Evolutionary conservation across 75 land plant genomes (phyloP).

Genomic region (Chamaecyparis obtusa): DNA sequence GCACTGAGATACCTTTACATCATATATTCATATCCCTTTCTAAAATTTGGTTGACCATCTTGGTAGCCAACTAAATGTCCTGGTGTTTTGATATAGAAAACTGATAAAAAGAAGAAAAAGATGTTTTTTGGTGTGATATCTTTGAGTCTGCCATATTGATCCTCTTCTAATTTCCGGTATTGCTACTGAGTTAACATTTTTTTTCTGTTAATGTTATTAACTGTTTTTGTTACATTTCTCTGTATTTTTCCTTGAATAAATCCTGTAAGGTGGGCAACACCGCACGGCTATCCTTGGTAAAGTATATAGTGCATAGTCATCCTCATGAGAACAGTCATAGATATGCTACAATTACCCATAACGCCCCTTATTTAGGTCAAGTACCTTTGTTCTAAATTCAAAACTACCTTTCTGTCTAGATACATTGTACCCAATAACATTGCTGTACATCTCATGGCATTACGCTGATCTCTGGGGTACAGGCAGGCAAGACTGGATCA

Average conservation of each 20-base stretch:
- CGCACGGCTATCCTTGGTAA: too few relatives aligned
- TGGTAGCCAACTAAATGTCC: neutral
- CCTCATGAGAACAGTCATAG: neutral
- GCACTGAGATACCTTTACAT: neutral
- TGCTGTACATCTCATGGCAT: neutral
- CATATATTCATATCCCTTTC: neutral
- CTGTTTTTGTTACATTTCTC: neutral
- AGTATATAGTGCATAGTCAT: neutral
- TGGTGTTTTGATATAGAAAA: neutral
- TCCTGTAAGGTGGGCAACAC: neutral
- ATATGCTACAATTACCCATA: neutral
- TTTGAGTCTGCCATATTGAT: neutral
- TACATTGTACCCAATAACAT: neutral
- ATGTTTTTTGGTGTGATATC: neutral
- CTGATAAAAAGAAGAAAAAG: neutral
- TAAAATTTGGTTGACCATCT: neutral
- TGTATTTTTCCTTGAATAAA: neutral
- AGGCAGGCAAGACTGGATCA: too few relatives aligned
- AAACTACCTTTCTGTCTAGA: neutral
- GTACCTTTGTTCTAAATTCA: neutral
- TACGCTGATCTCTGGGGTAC: neutral
- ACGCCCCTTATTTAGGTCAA: neutral
- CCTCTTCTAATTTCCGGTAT: neutral
- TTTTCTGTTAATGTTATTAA: neutral
- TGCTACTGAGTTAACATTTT: neutral